phyloP scores from a whole-genome alignment of 768 basidiomycete genomes.

The Pulveroboletus sp. region DNA sequence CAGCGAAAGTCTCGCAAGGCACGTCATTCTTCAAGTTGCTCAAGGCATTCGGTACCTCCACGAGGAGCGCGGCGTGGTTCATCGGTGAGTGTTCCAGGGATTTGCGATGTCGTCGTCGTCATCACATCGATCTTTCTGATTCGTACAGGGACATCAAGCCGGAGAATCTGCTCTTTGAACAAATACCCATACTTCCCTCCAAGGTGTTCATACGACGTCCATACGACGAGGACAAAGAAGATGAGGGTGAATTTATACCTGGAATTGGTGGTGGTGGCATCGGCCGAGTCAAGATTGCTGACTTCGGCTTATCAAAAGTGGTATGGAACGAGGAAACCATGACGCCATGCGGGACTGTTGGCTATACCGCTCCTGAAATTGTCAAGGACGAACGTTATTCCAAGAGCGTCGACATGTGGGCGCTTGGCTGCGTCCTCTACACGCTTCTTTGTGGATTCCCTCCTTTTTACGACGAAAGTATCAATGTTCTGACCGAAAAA shows the following conservation, averaged over 20 bases:
- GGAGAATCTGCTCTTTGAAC: slow-evolving; percentile 92
- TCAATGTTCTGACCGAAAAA: slow-evolving; percentile 96
- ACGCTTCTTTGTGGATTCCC: slow-evolving; percentile 96
- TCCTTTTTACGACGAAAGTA: slow-evolving; percentile 99
- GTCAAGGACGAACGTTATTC: slow-evolving; percentile 98
- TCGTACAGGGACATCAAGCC: slow-evolving; percentile 86
- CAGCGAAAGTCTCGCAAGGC: slow-evolving; percentile 93
- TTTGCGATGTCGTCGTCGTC: background rate
- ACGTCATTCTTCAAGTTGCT: slow-evolving; percentile 95
- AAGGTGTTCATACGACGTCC: slow-evolving; percentile 71
- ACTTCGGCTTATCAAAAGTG: slow-evolving; percentile 95
- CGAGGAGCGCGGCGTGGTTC: slow-evolving; percentile 96
- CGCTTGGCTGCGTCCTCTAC: slow-evolving; percentile 97
- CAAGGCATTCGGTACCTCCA: slow-evolving; percentile 94
- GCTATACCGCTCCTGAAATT: slow-evolving; percentile 98
- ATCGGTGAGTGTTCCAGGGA: slow-evolving; percentile 50
- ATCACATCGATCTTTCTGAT: background rate
- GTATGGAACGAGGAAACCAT: slow-evolving; percentile 99
- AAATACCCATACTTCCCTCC: slow-evolving; percentile 89
- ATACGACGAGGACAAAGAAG: slow-evolving; percentile 98
- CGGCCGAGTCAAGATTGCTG: slow-evolving; percentile 96
- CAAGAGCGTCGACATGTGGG: slow-evolving; percentile 99
- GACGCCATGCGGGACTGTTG: slow-evolving; percentile 99
- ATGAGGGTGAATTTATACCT: slow-evolving; percentile 93
- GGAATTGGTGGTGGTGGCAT: slow-evolving; percentile 96